Percentiles rank a stretch among this genome's conserved stretches.
Conservation (phyloP, 73 alveolate genomes). For the Paramecium tetraurelia region DNA sequence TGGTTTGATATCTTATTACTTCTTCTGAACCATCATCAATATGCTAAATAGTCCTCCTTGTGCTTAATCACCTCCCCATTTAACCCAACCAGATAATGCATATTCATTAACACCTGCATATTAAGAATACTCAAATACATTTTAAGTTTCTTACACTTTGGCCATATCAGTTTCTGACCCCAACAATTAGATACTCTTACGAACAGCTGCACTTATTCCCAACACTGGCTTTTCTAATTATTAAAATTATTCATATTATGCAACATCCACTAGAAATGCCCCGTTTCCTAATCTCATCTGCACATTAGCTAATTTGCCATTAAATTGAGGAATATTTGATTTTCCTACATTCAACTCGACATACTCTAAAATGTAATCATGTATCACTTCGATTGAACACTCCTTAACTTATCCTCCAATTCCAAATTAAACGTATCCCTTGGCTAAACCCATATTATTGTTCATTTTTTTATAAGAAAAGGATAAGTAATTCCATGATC, state of each 20-base stretch:
- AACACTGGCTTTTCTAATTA: not conserved
- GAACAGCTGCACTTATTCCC: not conserved
- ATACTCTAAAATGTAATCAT: not conserved
- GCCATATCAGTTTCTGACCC: not conserved
- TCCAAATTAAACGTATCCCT: conserved; percentile 29
- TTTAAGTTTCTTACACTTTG: not conserved
- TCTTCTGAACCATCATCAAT: not conserved
- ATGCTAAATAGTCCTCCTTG: not conserved
- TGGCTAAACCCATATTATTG: conserved; percentile 30
- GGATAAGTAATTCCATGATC: conserved; percentile 39
- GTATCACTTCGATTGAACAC: not conserved
- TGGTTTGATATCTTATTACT: not conserved
- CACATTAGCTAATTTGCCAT: conserved; percentile 3
- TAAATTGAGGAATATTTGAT: not conserved
- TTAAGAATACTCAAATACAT: not conserved
- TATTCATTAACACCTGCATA: not conserved
- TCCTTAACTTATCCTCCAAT: not conserved
- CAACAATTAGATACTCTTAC: not conserved
- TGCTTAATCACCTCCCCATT: conserved; percentile 2
- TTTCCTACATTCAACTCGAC: conserved; percentile 9
- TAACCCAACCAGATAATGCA: conserved; percentile 33
- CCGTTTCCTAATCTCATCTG: not conserved
- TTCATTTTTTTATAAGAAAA: not conserved
- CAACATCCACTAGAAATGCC: not conserved
- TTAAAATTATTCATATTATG: not conserved